These are phyloP conservation scores for Astrephomene gubernaculifera DNA, from an alignment of 139 green algal species.

Conservation along the genomic window DNA sequence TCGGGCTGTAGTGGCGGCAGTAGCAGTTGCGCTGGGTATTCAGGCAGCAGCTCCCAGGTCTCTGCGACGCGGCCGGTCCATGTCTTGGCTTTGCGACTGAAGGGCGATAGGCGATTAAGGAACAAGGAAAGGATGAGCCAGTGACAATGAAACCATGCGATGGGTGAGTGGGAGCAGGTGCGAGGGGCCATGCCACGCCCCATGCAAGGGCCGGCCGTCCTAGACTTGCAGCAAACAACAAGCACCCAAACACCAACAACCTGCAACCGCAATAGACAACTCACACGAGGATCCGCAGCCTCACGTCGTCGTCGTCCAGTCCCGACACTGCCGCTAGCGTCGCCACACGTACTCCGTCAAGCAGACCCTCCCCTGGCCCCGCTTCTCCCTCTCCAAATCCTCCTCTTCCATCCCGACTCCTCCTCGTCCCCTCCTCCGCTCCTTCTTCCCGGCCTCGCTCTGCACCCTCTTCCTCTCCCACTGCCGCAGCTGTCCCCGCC, in stretches of 20 bases:
- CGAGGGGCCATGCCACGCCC: too few species aligned
- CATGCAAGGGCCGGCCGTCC: too few species aligned
- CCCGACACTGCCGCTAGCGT: neutral
- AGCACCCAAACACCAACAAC: too few species aligned
- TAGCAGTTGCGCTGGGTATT: neutral
- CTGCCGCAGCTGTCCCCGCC: neutral
- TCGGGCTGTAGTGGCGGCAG: neutral
- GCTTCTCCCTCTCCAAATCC: too few species aligned
- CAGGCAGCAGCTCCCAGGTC: slow-evolving; percentile 31
- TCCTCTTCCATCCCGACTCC: neutral
- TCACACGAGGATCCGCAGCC: slow-evolving; percentile 35
- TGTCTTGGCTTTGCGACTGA: slow-evolving; percentile 37
- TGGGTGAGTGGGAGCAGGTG: too few species aligned
- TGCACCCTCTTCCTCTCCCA: neutral
- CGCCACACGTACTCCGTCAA: too few species aligned
- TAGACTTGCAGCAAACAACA: too few species aligned
- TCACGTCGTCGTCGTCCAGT: slow-evolving; percentile 30
- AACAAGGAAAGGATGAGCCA: too few species aligned
- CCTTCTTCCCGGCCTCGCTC: neutral
- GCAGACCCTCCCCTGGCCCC: too few species aligned
- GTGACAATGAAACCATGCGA: too few species aligned
- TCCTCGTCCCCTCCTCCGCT: neutral
- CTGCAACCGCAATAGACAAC: too few species aligned
- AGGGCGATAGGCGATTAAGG: too few species aligned
- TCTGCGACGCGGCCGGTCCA: slow-evolving; percentile 30